Percentiles rank a stretch among this genome's conserved stretches.
phyloP scores from a whole-genome alignment of 495 filamentous ascomycete genomes.

The Daldinia bambusicola region DNA sequence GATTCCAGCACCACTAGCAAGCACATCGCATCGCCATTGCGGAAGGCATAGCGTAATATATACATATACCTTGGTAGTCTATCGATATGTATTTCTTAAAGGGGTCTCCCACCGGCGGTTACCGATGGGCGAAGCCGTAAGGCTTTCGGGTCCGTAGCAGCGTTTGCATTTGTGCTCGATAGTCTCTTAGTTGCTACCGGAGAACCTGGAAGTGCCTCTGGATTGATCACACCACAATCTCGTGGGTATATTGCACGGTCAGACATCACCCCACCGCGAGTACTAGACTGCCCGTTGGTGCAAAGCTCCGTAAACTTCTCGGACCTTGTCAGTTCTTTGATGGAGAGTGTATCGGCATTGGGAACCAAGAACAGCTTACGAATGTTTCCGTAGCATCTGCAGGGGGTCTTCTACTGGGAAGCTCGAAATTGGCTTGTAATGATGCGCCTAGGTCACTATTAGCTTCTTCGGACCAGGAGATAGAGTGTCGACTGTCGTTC shows the following conservation, averaged over 20 bases:
- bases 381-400: not conserved
- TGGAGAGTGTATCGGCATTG: not conserved
- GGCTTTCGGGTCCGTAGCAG: not conserved
- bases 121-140: not conserved
- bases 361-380: not conserved
- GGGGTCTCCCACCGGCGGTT: not conserved
- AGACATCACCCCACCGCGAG: constrained; percentile 1
- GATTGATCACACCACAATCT: constrained; percentile 3
- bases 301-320: not conserved
- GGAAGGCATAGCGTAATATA: not conserved
- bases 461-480: not conserved
- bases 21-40: not conserved
- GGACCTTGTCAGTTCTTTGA: not conserved
- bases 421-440: not conserved
- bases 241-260: constrained; percentile 4
- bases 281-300: not conserved
- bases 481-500: not conserved
- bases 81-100: not conserved
- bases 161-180: not conserved
- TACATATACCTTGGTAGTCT: not conserved
- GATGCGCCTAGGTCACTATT: not conserved
- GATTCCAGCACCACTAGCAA: not conserved
- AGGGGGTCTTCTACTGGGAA: not conserved
- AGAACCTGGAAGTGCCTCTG: not conserved
- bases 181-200: not conserved